Evolutionary conservation across 2,329 filamentous ascomycete genomes (phyloP).

Genomic region (Colletotrichum sojae): DNA sequence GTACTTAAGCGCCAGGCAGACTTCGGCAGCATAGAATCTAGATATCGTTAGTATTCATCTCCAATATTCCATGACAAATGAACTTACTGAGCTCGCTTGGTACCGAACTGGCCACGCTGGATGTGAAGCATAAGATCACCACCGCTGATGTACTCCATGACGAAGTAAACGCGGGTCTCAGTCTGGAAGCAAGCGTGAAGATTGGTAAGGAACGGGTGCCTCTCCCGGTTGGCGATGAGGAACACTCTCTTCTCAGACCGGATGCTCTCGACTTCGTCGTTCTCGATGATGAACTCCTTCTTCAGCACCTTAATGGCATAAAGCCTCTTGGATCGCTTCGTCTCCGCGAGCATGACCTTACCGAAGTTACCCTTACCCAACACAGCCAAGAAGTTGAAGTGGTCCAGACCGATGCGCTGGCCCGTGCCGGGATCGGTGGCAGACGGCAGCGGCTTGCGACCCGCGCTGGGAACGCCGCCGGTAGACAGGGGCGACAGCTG

Average conservation of each 20-base stretch:
- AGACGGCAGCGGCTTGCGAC: conserved; percentile 75
- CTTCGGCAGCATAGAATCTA: conserved; percentile 97
- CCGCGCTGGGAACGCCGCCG: conserved; percentile 34
- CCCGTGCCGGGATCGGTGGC: conserved; percentile 82
- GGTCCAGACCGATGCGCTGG: conserved; percentile 91
- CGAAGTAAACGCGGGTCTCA: conserved; percentile 97
- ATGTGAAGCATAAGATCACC: conserved; percentile 99
- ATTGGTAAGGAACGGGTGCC: conserved; percentile 95
- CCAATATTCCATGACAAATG: conserved; percentile 43
- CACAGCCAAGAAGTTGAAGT: conserved; percentile 99
- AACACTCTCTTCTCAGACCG: conserved; percentile 98
- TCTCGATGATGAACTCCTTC: conserved; percentile 99
- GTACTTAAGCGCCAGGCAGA: conserved; percentile 97
- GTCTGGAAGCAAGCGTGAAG: conserved; percentile 99
- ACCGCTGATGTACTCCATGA: conserved; percentile 99
- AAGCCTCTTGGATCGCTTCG: conserved; percentile 89
- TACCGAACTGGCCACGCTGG: conserved; percentile 94
- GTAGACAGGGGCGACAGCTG: conserved; percentile 47
- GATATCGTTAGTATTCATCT: conserved; percentile 2
- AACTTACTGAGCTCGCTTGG: conserved; percentile 91
- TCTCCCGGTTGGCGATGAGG: conserved; percentile 95
- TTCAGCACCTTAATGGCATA: conserved; percentile 99
- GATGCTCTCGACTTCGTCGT: conserved; percentile 98
- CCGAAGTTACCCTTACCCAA: conserved; percentile 99
- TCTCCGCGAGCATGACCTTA: conserved; percentile 99